A percentile compares a stretch with the other conserved stretches of the same genome.
Conservation (phyloP, 768 basidiomycete species). For the Pluteus cervinus region DNA sequence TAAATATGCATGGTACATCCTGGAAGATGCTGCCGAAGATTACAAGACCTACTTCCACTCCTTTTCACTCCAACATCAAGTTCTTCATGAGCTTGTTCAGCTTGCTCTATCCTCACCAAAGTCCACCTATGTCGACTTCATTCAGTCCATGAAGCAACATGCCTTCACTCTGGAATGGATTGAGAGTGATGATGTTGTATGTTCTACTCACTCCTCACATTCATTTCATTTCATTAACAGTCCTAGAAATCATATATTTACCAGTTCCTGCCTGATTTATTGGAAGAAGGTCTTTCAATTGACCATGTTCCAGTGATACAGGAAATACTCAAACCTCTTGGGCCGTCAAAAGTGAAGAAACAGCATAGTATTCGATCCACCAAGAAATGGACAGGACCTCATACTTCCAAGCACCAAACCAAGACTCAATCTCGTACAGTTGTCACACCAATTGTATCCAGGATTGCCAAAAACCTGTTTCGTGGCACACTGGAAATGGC, state of each 20-base stretch:
- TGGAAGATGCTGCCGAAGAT: conserved; percentile 37
- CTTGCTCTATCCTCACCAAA: conserved; percentile 26
- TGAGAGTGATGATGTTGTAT: conserved; percentile 39
- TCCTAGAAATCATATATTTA: conserved; percentile 40
- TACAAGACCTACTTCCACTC: conserved; percentile 41
- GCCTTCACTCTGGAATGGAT: conserved; percentile 38
- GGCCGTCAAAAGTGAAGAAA: conserved; percentile 6
- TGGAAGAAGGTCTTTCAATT: conserved; percentile 26
- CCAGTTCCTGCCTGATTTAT: conserved; percentile 28
- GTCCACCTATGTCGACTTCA: conserved; percentile 33
- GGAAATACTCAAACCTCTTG: conserved; percentile 4
- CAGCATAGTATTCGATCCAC: conserved; percentile 18
- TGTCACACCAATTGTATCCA: conserved; percentile 42
- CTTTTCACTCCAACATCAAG: conserved; percentile 45
- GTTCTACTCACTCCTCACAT: conserved; percentile 12
- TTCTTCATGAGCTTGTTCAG: conserved; percentile 43
- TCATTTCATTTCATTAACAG: conserved; percentile 1
- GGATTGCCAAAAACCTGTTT: conserved; percentile 41
- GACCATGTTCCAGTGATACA: conserved; percentile 37
- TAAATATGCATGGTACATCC: conserved; percentile 62
- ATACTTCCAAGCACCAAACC: conserved; percentile 16
- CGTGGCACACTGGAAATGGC: conserved; percentile 36
- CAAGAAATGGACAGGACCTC: conserved; percentile 20
- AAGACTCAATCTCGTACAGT: conserved; percentile 20
- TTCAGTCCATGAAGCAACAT: conserved; percentile 25